Percentiles rank a stretch among this genome's conserved stretches.
Evolutionary conservation across 352 stramenopile species (phyloP).

Genomic region (Globisporangium barbulae): DNA sequence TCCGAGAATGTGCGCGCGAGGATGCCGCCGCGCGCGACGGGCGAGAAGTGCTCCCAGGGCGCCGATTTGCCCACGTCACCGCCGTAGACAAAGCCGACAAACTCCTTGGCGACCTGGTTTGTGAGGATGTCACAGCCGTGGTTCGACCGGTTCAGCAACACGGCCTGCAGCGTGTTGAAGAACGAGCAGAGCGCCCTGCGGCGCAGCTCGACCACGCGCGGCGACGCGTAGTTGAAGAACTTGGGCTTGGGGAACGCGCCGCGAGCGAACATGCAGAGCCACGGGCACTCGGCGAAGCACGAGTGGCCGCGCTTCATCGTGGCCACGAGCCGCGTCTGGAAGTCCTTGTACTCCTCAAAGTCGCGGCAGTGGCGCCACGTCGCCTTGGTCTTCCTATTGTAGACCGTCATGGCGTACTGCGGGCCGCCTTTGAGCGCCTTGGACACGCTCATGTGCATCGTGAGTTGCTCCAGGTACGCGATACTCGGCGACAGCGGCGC

Average conservation of each 20-base stretch:
- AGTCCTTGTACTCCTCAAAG: slow-evolving; percentile 20
- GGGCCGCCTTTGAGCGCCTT: slow-evolving; percentile 1
- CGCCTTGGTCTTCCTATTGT: slow-evolving; percentile 2
- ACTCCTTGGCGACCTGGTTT: slow-evolving; percentile 21
- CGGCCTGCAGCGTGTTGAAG: slow-evolving; percentile 29
- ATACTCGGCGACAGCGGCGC: slow-evolving; percentile 1
- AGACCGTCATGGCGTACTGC: slow-evolving; percentile 11
- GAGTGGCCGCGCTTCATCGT: slow-evolving; percentile 38
- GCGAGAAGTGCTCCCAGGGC: slow-evolving; percentile 11
- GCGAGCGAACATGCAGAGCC: slow-evolving; percentile 43
- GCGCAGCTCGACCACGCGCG: slow-evolving; percentile 29
- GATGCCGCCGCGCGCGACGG: slow-evolving; percentile 3
- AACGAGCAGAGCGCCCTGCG: slow-evolving; percentile 36
- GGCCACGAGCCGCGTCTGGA: slow-evolving; percentile 28
- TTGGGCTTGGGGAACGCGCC: slow-evolving; percentile 40
- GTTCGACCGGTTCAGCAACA: slow-evolving; percentile 32
- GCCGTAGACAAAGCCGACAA: slow-evolving; percentile 29
- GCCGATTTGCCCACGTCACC: slow-evolving; percentile 1
- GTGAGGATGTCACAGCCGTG: slow-evolving; percentile 27
- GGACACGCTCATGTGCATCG: background rate
- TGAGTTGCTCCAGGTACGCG: slow-evolving; percentile 10
- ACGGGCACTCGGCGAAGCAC: slow-evolving; percentile 46
- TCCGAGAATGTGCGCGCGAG: slow-evolving; percentile 12
- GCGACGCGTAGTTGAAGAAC: slow-evolving; percentile 24
- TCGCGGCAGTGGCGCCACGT: slow-evolving; percentile 10